Conservation (phyloP, 768 basidiomycete species). For the Leccinum pellstonianum region DNA sequence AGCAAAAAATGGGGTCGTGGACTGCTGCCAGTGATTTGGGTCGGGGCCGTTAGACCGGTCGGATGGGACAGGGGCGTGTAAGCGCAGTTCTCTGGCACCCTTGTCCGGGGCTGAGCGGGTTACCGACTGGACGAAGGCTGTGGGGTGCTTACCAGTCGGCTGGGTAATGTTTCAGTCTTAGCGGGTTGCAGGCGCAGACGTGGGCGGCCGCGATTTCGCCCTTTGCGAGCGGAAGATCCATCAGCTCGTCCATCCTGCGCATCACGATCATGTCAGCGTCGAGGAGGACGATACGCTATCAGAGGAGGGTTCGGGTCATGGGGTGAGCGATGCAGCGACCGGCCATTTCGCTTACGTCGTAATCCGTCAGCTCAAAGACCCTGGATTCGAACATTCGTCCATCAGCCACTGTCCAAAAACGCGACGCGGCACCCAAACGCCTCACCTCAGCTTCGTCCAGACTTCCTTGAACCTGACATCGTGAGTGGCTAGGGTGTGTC, state of each 20-base stretch:
- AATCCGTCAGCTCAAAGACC: constrained; percentile 67
- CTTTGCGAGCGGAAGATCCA: constrained; percentile 48
- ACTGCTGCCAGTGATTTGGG: constrained; percentile 38
- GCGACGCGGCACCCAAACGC: constrained; percentile 1
- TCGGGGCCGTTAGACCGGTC: constrained; percentile 46
- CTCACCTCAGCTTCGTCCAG: constrained; percentile 60
- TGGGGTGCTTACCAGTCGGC: constrained; percentile 63
- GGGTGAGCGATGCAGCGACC: not conserved
- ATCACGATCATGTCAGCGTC: constrained; percentile 88
- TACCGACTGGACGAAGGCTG: not conserved
- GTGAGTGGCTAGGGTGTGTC: constrained; percentile 31
- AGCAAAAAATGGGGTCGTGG: constrained; percentile 81
- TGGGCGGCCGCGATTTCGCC: constrained; percentile 87
- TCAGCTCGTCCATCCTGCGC: constrained; percentile 80
- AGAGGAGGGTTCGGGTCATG: constrained; percentile 4
- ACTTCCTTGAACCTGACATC: constrained; percentile 59
- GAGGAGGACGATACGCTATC: constrained; percentile 72
- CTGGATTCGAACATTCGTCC: constrained; percentile 11
- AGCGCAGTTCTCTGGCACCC: constrained; percentile 90
- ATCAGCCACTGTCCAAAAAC: not conserved
- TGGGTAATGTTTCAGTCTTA: constrained; percentile 82
- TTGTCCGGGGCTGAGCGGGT: constrained; percentile 31
- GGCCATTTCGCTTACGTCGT: constrained; percentile 46
- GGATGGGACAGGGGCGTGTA: constrained; percentile 56
- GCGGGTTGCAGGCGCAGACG: constrained; percentile 94